phyloP scores from a whole-genome alignment of 805 yeast species.

The Candida ortonii region DNA sequence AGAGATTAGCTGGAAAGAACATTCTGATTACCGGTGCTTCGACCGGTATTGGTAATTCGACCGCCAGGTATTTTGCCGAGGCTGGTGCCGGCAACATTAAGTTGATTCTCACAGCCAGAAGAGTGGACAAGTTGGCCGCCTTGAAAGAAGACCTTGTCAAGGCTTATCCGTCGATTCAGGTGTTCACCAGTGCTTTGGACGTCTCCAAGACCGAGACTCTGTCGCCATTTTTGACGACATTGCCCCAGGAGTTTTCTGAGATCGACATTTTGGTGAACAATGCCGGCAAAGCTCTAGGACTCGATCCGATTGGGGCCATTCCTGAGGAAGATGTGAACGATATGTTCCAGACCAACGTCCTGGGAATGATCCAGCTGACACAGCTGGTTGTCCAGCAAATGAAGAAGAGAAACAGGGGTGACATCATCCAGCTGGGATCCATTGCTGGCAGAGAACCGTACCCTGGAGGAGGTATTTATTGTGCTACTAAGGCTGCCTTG shows the following conservation, averaged over 20 bases:
- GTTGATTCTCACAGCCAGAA: slow-evolving; percentile 51
- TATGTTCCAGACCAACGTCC: slow-evolving; percentile 84
- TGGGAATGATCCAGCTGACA: slow-evolving; percentile 80
- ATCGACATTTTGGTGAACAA: slow-evolving; percentile 69
- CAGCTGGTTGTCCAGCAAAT: slow-evolving; percentile 73
- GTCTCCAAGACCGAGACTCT: slow-evolving; percentile 43
- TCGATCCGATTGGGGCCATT: slow-evolving; percentile 71
- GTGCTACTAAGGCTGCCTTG: slow-evolving; percentile 72
- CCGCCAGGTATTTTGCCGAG: slow-evolving; percentile 81
- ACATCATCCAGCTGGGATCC: slow-evolving; percentile 71
- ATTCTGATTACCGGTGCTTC: slow-evolving; percentile 95
- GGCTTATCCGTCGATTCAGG: slow-evolving; percentile 35
- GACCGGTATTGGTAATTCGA: slow-evolving; percentile 91
- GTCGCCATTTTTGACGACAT: slow-evolving; percentile 40
- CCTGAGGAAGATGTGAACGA: slow-evolving; percentile 58
- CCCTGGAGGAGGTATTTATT: slow-evolving; percentile 76
- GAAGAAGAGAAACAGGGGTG: slow-evolving; percentile 68
- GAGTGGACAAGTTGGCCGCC: slow-evolving; percentile 43
- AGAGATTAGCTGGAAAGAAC: slow-evolving; percentile 74
- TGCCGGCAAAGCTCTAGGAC: slow-evolving; percentile 80
- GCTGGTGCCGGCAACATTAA: slow-evolving; percentile 51
- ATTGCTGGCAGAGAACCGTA: slow-evolving; percentile 78
- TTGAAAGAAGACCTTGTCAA: slow-evolving; percentile 37
- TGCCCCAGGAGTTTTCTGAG: slow-evolving; percentile 49
- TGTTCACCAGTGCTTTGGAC: slow-evolving; percentile 37